These are phyloP conservation scores for Wickerhamiella kurtzmanii DNA, from an alignment of 805 yeast species.

Conservation along the genomic window DNA sequence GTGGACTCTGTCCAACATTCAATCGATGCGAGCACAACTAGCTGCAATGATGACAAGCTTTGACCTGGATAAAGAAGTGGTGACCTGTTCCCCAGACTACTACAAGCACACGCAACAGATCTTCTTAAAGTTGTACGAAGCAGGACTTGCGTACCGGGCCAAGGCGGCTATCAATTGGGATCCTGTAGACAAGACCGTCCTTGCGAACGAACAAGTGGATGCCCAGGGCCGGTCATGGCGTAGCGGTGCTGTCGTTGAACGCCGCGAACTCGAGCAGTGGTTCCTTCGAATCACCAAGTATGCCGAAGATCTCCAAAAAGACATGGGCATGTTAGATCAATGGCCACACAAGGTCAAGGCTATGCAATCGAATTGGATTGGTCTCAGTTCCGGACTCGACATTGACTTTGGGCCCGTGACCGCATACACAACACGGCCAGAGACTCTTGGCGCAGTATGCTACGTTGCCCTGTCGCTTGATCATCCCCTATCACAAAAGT, in stretches of 20 bases:
- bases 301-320: conserved; percentile 54
- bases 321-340: conserved; percentile 42
- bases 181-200: conserved; percentile 85
- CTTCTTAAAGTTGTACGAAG: conserved; percentile 55
- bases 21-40: conserved; percentile 77
- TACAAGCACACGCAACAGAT: conserved; percentile 88
- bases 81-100: conserved; percentile 77
- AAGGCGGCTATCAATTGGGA: conserved; percentile 95
- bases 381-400: conserved; percentile 70
- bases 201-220: conserved; percentile 96
- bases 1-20: conserved; percentile 78
- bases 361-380: conserved; percentile 94
- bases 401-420: conserved; percentile 38
- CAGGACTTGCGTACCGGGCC: conserved; percentile 73
- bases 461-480: conserved; percentile 64
- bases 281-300: conserved; percentile 78
- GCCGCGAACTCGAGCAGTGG: conserved; percentile 76
- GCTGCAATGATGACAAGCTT: conserved; percentile 64
- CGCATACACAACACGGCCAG: conserved; percentile 81
- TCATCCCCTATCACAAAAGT: conserved; percentile 43
- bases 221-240: conserved; percentile 87
- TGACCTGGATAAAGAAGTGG: conserved; percentile 85
- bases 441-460: conserved; percentile 72
- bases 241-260: conserved; percentile 90
- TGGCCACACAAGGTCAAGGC: conserved; percentile 87